These are phyloP conservation scores for Cladosporium sp. DNA, from an alignment of 2,329 filamentous ascomycete genomes.

Conservation along the genomic window DNA sequence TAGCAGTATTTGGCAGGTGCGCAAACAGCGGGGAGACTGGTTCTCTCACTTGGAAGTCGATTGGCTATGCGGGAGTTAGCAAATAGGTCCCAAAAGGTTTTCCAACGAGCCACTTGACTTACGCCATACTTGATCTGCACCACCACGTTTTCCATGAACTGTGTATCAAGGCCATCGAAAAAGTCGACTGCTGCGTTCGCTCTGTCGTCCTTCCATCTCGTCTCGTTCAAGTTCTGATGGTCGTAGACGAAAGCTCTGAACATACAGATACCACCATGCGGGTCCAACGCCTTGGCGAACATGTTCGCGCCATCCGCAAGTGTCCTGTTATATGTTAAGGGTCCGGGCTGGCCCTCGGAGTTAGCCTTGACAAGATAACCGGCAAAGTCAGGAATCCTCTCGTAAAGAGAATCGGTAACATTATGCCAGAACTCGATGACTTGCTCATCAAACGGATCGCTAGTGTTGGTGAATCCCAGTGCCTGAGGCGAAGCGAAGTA, in stretches of 20 bases:
- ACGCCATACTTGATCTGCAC: slow-evolving; percentile 65
- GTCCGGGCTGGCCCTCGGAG: slow-evolving; percentile 66
- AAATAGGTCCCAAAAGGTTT: neutral
- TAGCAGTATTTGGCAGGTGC: slow-evolving; percentile 41
- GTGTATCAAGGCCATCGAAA: slow-evolving; percentile 57
- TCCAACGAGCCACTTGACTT: neutral
- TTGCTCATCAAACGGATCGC: slow-evolving; percentile 55
- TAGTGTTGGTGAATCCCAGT: slow-evolving; percentile 53
- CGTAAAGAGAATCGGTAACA: slow-evolving; percentile 54
- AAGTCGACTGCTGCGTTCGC: slow-evolving; percentile 65
- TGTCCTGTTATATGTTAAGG: slow-evolving; percentile 63
- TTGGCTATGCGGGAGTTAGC: slow-evolving; percentile 37
- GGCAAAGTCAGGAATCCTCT: slow-evolving; percentile 57
- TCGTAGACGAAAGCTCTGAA: slow-evolving; percentile 70
- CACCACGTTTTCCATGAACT: slow-evolving; percentile 65
- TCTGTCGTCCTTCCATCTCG: slow-evolving; percentile 60
- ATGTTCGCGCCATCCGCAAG: slow-evolving; percentile 54
- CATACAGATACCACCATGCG: slow-evolving; percentile 58
- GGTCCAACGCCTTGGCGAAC: slow-evolving; percentile 55
- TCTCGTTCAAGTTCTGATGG: slow-evolving; percentile 45
- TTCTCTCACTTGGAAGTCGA: slow-evolving; percentile 68
- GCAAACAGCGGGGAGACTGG: slow-evolving; percentile 60
- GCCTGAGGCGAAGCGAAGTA: slow-evolving; percentile 61
- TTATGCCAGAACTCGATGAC: slow-evolving; percentile 60
- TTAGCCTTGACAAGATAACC: slow-evolving; percentile 67